A percentile compares a stretch with the other conserved stretches of the same genome.
Evolutionary conservation across 352 stramenopile genomes (phyloP).

Genomic region (Phytopythium ostracodes): DNA sequence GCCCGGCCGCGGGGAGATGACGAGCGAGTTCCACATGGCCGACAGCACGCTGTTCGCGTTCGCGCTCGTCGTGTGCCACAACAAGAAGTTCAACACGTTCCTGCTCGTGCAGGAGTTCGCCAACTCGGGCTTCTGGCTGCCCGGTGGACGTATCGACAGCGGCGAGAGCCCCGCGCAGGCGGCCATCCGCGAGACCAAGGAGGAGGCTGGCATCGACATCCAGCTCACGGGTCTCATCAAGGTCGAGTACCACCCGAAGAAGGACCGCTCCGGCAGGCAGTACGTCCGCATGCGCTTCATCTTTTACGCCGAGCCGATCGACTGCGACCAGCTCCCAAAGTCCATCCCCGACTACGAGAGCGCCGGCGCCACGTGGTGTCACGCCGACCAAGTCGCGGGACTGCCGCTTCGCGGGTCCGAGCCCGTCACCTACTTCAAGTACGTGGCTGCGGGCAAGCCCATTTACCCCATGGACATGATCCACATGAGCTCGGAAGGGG

Average conservation of each 20-base stretch:
- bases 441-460: constrained; percentile 63
- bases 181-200: constrained; percentile 83
- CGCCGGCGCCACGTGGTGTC: constrained; percentile 73
- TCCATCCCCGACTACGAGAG: constrained; percentile 88
- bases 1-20: constrained; percentile 68
- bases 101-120: constrained; percentile 86
- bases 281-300: constrained; percentile 88
- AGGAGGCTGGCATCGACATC: constrained; percentile 82
- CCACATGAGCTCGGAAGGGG: constrained; percentile 46
- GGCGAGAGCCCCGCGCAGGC: constrained; percentile 73
- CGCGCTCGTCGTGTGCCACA: constrained; percentile 79
- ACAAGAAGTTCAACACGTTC: constrained; percentile 80
- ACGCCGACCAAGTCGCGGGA: constrained; percentile 56
- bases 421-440: constrained; percentile 68
- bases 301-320: constrained; percentile 73
- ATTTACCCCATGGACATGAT: constrained; percentile 77
- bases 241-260: constrained; percentile 85
- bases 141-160: constrained; percentile 70
- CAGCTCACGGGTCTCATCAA: constrained; percentile 73
- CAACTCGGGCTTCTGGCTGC: constrained; percentile 83
- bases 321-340: constrained; percentile 77
- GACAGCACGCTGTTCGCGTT: constrained; percentile 79
- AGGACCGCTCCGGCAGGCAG: constrained; percentile 53
- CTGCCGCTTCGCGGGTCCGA: constrained; percentile 73
- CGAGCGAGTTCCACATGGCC: constrained; percentile 78